phyloP scores from a whole-genome alignment of 2,329 filamentous ascomycete species.

The Pseudogymnoascus sp. region DNA sequence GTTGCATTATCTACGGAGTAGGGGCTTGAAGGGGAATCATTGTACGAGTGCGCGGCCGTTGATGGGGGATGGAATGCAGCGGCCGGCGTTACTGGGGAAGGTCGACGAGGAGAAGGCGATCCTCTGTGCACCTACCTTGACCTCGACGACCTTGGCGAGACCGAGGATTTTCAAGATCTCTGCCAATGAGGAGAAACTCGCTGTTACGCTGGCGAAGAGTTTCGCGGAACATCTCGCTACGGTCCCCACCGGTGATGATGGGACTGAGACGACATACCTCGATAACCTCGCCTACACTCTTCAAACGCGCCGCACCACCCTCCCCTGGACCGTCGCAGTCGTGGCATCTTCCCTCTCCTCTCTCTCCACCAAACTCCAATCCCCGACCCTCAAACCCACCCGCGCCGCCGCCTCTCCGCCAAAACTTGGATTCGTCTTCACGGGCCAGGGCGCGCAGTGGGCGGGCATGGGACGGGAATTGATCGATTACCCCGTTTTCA shows the following conservation, averaged over 20 bases:
- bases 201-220: not conserved
- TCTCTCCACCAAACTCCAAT: constrained; percentile 29
- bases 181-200: not conserved
- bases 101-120: not conserved
- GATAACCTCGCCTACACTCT: constrained; percentile 12
- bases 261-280: constrained; percentile 4
- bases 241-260: not conserved
- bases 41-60: constrained; percentile 15
- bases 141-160: not conserved
- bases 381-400: constrained; percentile 25
- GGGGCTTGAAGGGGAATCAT: constrained; percentile 17
- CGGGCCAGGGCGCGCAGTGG: constrained; percentile 24
- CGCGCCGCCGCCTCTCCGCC: not conserved
- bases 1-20: constrained; percentile 13
- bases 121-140: not conserved
- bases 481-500: constrained; percentile 11
- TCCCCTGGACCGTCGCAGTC: constrained; percentile 13
- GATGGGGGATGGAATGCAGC: not conserved
- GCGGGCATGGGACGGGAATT: constrained; percentile 17
- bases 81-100: not conserved
- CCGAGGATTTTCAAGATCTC: not conserved
- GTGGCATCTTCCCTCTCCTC: constrained; percentile 26
- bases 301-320: not conserved
- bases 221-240: not conserved
- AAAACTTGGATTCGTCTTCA: constrained; percentile 15